Percentiles rank a stretch among this genome's conserved stretches.
phyloP scores from a whole-genome alignment of 345 rosid genomes.

The Hibiscus syriacus region DNA sequence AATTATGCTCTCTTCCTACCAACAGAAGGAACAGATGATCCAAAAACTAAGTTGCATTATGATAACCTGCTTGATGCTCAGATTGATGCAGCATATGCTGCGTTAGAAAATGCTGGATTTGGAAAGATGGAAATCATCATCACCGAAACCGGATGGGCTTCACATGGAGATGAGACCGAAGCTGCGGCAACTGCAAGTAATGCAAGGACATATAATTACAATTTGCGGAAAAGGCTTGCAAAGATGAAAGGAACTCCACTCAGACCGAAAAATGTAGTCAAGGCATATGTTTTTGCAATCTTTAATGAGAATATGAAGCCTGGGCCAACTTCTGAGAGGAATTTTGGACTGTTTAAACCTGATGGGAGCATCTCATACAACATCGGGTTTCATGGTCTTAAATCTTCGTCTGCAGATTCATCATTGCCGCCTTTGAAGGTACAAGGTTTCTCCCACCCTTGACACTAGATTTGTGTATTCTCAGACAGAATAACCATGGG shows the following conservation, averaged over 20 bases:
- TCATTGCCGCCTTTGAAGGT: conserved; percentile 52
- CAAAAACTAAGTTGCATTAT: conserved; percentile 59
- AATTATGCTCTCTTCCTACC: conserved; percentile 88
- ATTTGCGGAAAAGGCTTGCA: conserved; percentile 87
- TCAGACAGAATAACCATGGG: background rate
- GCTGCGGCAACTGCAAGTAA: conserved; percentile 73
- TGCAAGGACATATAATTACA: conserved; percentile 86
- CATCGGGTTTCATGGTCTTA: conserved; percentile 67
- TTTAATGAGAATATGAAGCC: conserved; percentile 79
- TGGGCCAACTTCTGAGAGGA: conserved; percentile 82
- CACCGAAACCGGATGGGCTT: conserved; percentile 98
- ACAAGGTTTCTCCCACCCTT: conserved; percentile 19
- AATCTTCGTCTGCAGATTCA: conserved; percentile 57
- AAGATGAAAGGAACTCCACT: conserved; percentile 92
- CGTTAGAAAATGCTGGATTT: conserved; percentile 72
- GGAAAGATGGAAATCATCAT: conserved; percentile 80
- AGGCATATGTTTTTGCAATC: conserved; percentile 82
- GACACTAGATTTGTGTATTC: background rate
- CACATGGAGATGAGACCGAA: conserved; percentile 73
- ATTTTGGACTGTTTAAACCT: conserved; percentile 85
- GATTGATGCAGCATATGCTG: conserved; percentile 92
- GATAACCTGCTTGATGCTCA: conserved; percentile 99
- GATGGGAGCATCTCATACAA: conserved; percentile 87
- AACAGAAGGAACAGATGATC: conserved; percentile 63
- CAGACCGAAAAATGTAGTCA: conserved; percentile 60